Base-by-base conservation (phyloP, 139 green algal genomes). In the Trebouxia sp. region DNA sequence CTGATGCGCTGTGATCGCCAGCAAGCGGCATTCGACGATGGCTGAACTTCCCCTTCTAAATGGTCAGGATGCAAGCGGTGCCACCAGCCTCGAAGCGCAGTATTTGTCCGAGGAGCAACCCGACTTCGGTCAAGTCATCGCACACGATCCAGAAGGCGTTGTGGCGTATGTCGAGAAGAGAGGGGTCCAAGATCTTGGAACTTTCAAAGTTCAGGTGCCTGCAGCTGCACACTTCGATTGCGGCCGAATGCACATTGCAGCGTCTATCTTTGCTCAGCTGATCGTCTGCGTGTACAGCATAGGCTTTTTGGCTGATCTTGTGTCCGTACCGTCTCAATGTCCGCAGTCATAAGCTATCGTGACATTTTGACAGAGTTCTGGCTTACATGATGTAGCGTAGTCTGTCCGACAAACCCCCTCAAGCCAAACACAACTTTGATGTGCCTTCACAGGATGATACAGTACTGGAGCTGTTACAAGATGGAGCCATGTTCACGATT, bases 141-240 rank as follows among this genome's bases (percentile, higher is more conserved):
- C 37, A 48, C 38, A 45, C 9, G 65, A 75, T 51, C 65, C 65
- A 75, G 65, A 75, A 47, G 37, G 65, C 12, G 65, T 48, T 43
- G n/a, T 45, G 14, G 37, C 38, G 6, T 48, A 75, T 6, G 47
- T 75, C 37, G 38, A 50, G 22, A 32, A 75, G 37, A 35, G 28
- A 50, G 65, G 65, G 37, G 32, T 75, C 28, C 37, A 48, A 47
- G 38, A 75, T 22, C 37, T 75, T 3, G 65, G 65, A 26, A 50
- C 65, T 3, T 75, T 75, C 65, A 75, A 75, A 75, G 65, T 75
- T n/a, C 65, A 75, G 65, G 65, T 75, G 9, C 11, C 37, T 22
- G 7, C 6, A 22, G 65, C 35, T 22, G 6, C 37, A 38, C 58
- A 41, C 28, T 5, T 58, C 4, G 50, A 22, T 17, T 28, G 50